Base-by-base conservation (phyloP, 2,329 filamentous ascomycete genomes). In the Conoideocrella luteorostrata region DNA sequence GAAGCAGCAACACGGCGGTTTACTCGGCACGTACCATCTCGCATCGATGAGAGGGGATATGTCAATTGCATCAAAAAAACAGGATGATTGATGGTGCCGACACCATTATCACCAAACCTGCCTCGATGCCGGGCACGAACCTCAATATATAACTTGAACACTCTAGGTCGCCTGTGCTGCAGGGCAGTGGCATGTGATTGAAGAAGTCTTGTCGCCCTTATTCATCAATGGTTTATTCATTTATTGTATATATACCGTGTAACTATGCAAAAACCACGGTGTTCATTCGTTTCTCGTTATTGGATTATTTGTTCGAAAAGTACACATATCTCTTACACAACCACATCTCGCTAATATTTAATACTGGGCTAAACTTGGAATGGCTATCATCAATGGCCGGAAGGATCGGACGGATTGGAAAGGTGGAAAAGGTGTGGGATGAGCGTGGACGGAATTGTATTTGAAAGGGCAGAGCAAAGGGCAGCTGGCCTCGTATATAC, bases 321-420 rank as follows among this genome's bases (percentile, higher is more conserved):
- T n/a, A n/a, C n/a, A n/a, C n/a, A n/a, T n/a, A n/a, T n/a, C n/a
- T n/a, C n/a, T n/a, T n/a, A n/a, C n/a, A n/a, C n/a, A n/a, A 21
- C 23, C 39, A 34, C 39, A 15, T 24, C 30, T 41, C 29, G 39
- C 39, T 41, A 34, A 41, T 34, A 34, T 13, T 12, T 28, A 28
- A 34, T 26, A 13, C 7, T 32, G 17, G 3, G 24, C 20, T 18
- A 11, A 26, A 3, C 13, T 33, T 5, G 15, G 6, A 13, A 10
- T 17, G 32, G 11, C 32, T 18, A 6, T 7, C 34, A 18, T 36
- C 5, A 33, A 3, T 13, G n/a, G 30, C 3, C 7, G 30, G 4
- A 15, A 15, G 30, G 17, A 34, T 18, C 20, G 15, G 32, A 15
- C 20, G 17, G 32, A 20, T n/a, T n/a, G 32, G 32, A 4, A 34